Percentiles rank a stretch among this genome's conserved stretches.
Conservation (phyloP, 352 stramenopile genomes). For the Phytophthora hybrid region DNA sequence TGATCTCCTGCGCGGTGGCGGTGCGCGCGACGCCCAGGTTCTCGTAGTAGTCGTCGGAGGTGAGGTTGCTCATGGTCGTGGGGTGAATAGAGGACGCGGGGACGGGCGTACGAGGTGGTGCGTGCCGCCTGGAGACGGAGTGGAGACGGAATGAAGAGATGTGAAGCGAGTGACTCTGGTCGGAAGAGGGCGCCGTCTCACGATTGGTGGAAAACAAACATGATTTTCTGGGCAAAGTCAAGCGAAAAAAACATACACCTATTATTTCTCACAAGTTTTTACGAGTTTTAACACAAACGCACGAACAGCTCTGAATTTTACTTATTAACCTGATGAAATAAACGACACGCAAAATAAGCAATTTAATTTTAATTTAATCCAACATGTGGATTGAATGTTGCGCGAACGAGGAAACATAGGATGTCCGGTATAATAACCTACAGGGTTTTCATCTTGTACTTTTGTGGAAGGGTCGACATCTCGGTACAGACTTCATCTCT, state of each 20-base stretch:
- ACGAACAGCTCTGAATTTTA: too few relatives aligned
- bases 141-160: conserved; percentile 8
- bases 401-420: too few relatives aligned
- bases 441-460: too few relatives aligned
- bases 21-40: conserved; percentile 79
- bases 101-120: not conserved
- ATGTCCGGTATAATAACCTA: too few relatives aligned
- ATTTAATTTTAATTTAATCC: too few relatives aligned
- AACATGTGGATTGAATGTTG: too few relatives aligned
- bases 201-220: conserved; percentile 29
- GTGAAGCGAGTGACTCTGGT: conserved; percentile 5
- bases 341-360: too few relatives aligned
- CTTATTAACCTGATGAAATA: too few relatives aligned
- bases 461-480: too few relatives aligned
- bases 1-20: conserved; percentile 84
- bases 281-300: too few relatives aligned
- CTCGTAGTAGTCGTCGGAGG: conserved; percentile 88
- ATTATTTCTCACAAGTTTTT: too few relatives aligned
- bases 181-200: conserved; percentile 22
- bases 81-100: not conserved
- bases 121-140: not conserved
- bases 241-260: not conserved
- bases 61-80: conserved; percentile 54
- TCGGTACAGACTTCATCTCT: too few relatives aligned
- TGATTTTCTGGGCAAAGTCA: conserved; percentile 18